A percentile compares a stretch with the other conserved stretches of the same genome.
These are phyloP conservation scores for Sanghuangporus weigelae DNA, from an alignment of 1,284 basidiomycete genomes.

Conservation along the genomic window DNA sequence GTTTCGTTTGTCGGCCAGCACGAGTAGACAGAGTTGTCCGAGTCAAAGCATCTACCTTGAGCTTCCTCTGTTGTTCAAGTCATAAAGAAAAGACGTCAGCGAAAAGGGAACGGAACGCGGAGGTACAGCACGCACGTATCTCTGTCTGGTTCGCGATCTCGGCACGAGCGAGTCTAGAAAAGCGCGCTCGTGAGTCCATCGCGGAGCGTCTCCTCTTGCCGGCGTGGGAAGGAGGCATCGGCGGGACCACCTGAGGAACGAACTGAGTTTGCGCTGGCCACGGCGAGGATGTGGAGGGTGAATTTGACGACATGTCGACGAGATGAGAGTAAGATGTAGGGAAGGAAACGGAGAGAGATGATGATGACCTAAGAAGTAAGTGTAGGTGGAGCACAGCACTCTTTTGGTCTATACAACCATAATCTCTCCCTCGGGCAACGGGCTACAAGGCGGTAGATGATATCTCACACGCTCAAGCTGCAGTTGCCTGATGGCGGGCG, in stretches of 20 bases:
- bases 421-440: conserved; percentile 6
- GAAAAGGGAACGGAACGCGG: conserved; percentile 30
- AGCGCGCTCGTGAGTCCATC: conserved; percentile 19
- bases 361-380: conserved; percentile 24
- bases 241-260: conserved; percentile 21
- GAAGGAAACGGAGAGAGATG: conserved; percentile 13
- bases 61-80: conserved; percentile 9
- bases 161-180: conserved; percentile 17
- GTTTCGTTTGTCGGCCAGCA: conserved; percentile 29
- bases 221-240: conserved; percentile 20
- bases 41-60: conserved; percentile 10
- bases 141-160: conserved; percentile 34
- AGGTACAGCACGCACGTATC: conserved; percentile 33
- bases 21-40: conserved; percentile 27
- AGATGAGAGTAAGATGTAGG: conserved; percentile 19
- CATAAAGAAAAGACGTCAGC: conserved; percentile 3
- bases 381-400: conserved; percentile 13
- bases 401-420: conserved; percentile 19
- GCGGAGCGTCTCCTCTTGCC: conserved; percentile 26
- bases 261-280: conserved; percentile 35
- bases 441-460: not conserved
- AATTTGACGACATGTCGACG: conserved; percentile 18
- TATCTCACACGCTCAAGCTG: not conserved
- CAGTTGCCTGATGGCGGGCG: conserved; percentile 27
- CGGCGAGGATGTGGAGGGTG: conserved; percentile 27